A percentile compares a stretch with the other conserved stretches of the same genome.
phyloP scores from a whole-genome alignment of 2,329 filamentous ascomycete genomes.

The Fusarium pilosicola region DNA sequence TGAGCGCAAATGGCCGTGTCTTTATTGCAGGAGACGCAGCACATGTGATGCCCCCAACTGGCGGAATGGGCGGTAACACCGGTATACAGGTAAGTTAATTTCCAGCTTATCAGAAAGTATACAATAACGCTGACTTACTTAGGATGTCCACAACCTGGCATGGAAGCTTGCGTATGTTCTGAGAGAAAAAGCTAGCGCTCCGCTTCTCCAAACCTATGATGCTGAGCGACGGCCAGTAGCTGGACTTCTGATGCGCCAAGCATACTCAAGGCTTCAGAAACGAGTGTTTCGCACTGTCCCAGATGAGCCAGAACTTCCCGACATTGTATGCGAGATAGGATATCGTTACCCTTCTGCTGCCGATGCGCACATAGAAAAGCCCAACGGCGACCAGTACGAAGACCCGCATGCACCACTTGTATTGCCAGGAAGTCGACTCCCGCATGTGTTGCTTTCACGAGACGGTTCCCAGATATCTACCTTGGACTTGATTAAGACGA shows the following conservation, averaged over 20 bases:
- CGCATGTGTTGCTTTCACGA: neutral
- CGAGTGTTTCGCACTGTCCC: neutral
- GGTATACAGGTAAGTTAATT: neutral
- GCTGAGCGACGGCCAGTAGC: neutral
- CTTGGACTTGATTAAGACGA: neutral
- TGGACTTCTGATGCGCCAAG: neutral
- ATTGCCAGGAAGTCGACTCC: neutral
- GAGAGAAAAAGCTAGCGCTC: rapidly evolving
- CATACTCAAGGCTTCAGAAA: neutral
- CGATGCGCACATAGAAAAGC: neutral
- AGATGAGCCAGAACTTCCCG: neutral
- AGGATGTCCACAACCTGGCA: neutral
- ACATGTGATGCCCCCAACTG: neutral
- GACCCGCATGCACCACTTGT: neutral
- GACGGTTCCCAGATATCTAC: neutral
- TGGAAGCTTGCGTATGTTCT: neutral
- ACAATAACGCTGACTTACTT: neutral
- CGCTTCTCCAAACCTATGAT: neutral
- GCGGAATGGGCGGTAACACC: neutral
- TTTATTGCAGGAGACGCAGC: neutral
- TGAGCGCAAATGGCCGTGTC: neutral
- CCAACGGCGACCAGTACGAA: neutral
- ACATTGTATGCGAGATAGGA: neutral
- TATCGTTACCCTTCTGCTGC: neutral
- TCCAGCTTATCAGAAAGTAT: rapidly evolving